Evolutionary conservation across 2,329 filamentous ascomycete genomes (phyloP), one percentile per base, ranked within the genome.

Genomic region (Westerdykella sp.): DNA sequence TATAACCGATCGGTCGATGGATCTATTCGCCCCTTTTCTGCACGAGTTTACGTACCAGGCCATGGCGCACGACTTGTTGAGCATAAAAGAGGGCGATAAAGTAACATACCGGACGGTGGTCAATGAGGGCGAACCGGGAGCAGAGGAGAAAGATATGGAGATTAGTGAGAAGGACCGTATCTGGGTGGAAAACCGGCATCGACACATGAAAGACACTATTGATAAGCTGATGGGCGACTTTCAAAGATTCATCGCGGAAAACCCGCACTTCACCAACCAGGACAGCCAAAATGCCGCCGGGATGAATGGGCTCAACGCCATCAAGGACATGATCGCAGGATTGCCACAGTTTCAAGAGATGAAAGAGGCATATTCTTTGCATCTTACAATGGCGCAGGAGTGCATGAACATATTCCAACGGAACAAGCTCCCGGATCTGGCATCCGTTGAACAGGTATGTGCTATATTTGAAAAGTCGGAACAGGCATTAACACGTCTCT

Each of bases 41-140:
- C 93, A 98, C 68, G 93, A 98, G 60, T 96, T 98, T 63, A 96
- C 93, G 11, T 98, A 97, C 65, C 93, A 98, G 68, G 89, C 93
- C 40, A 97, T 98, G 91, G 91, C 88, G 3, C 87, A 96, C 66
- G 93, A 98, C 62, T 73, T 98, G 7, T 72, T 98, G 23, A 85
- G 85, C 0, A 88, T 98, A 60, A 83, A 85, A 56, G 93, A 97
- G 42, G 84, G 80, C 18, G 89, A 95, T 51, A 95, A 93, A 65
- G 78, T 94, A 9, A 88, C 84, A 0, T 98, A 90, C 63, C 84
- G 83, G 53, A 90, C 89, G 41, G 73, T 78, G 2, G 74, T 93
- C 49, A 93, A 95, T 51, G 80, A 89, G 55, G 87, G 85, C 9
- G 75, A 78, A 3, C 68, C 73, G 0, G 79, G 84, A 34, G 79